Conservation (phyloP, 2,329 filamentous ascomycete species). For the Pezicula radicicola region DNA sequence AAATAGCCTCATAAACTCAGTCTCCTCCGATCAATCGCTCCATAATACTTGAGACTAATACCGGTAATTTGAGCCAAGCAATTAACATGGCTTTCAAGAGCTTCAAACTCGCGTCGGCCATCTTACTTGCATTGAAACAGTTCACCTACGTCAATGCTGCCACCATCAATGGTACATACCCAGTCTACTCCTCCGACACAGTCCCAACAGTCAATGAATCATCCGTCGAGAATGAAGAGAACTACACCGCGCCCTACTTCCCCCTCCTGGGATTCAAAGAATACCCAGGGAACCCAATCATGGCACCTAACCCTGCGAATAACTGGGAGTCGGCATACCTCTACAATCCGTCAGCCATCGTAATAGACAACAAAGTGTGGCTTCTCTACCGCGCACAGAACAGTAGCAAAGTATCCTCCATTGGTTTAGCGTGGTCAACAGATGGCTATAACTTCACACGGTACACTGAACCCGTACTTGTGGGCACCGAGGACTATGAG, state of each 20-base stretch:
- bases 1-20: no score
- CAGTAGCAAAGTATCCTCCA: constrained; percentile 25
- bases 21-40: no score
- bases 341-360: constrained; percentile 28
- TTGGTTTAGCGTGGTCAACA: constrained; percentile 33
- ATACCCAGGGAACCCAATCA: constrained; percentile 16
- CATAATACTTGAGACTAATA: no score
- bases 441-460: constrained; percentile 33
- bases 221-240: constrained; percentile 10
- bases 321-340: constrained; percentile 27
- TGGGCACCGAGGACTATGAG: constrained; percentile 31
- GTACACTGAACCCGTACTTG: constrained; percentile 28
- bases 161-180: no score
- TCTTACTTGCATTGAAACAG: no score
- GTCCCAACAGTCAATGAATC: constrained; percentile 6
- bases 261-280: constrained; percentile 15
- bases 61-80: constrained; percentile 3
- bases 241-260: constrained; percentile 16
- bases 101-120: no score
- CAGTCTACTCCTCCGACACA: constrained; percentile 1
- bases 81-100: no score
- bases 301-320: constrained; percentile 16
- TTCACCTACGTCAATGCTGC: no score
- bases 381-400: constrained; percentile 35
- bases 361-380: constrained; percentile 27